phyloP scores from a whole-genome alignment of 805 yeast species.

The Kuraishia piskuri region DNA sequence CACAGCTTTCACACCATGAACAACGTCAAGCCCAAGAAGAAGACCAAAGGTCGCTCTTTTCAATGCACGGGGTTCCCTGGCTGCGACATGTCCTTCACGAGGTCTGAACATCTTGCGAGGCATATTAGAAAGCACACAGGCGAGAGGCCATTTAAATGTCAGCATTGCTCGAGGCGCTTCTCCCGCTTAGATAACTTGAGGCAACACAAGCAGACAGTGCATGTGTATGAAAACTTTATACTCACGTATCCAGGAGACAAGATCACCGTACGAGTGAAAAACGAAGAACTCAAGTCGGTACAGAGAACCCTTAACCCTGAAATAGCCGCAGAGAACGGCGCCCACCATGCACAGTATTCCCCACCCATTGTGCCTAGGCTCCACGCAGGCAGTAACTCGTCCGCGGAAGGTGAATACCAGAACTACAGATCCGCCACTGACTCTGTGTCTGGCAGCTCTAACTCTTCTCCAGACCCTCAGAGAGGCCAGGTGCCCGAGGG shows the following conservation, averaged over 20 bases:
- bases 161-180: slow-evolving; percentile 70
- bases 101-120: slow-evolving; percentile 88
- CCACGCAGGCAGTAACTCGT: background rate
- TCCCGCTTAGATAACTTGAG: slow-evolving; percentile 81
- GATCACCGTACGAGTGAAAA: slow-evolving; percentile 19
- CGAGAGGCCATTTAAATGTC: slow-evolving; percentile 86
- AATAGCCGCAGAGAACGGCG: background rate
- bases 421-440: background rate
- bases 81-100: slow-evolving; percentile 81
- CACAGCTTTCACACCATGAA: background rate
- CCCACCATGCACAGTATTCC: background rate
- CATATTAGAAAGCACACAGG: slow-evolving; percentile 93
- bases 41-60: slow-evolving; percentile 38
- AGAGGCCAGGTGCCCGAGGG: background rate
- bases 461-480: background rate
- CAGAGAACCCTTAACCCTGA: background rate
- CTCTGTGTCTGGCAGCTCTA: background rate
- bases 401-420: background rate
- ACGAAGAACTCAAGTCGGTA: slow-evolving; percentile 8
- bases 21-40: background rate
- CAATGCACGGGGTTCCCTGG: slow-evolving; percentile 83
- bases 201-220: slow-evolving; percentile 87
- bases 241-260: slow-evolving; percentile 24
- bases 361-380: background rate
- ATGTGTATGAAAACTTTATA: slow-evolving; percentile 39